A percentile compares a stretch with the other conserved stretches of the same genome.
Evolutionary conservation across 73 alveolate species (phyloP).

Genomic region (Paramecium biaurelia): DNA sequence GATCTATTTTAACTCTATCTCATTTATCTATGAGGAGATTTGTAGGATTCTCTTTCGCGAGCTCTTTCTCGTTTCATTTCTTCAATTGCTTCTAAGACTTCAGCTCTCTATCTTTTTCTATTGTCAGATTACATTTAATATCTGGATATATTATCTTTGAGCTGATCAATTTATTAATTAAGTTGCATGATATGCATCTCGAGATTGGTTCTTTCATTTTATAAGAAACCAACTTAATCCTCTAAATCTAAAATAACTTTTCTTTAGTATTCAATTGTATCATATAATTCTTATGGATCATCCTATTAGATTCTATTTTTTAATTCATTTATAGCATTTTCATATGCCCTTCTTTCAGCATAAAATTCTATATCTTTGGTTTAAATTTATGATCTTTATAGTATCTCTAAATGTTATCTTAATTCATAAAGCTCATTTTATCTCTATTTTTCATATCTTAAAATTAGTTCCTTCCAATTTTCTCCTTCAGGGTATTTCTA

Average conservation of each 20-base stretch:
- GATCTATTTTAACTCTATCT: conserved; percentile 28
- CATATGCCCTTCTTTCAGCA: conserved; percentile 53
- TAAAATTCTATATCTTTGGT: conserved; percentile 31
- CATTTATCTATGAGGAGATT: not conserved
- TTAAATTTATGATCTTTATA: conserved; percentile 23
- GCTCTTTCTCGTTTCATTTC: conserved; percentile 49
- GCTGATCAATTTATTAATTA: conserved; percentile 6
- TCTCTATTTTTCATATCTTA: conserved; percentile 27
- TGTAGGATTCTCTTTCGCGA: conserved; percentile 45
- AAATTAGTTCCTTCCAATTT: conserved; percentile 33
- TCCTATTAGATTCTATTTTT: not conserved
- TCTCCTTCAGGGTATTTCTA: conserved; percentile 48
- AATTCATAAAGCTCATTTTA: conserved; percentile 31
- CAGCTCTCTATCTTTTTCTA: conserved; percentile 44
- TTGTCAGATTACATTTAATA: not conserved
- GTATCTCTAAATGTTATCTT: conserved; percentile 33
- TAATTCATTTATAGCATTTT: conserved; percentile 9
- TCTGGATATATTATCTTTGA: not conserved
- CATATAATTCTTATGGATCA: conserved; percentile 34
- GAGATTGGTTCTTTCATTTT: conserved; percentile 23
- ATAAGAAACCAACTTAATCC: not conserved
- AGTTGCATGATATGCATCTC: conserved; percentile 6
- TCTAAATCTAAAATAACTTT: not conserved
- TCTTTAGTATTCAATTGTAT: conserved; percentile 41
- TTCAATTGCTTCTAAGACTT: conserved; percentile 29